Evolutionary conservation across 1,139 yeast genomes (phyloP).

Genomic region (Meyerozyma elateridarum): DNA sequence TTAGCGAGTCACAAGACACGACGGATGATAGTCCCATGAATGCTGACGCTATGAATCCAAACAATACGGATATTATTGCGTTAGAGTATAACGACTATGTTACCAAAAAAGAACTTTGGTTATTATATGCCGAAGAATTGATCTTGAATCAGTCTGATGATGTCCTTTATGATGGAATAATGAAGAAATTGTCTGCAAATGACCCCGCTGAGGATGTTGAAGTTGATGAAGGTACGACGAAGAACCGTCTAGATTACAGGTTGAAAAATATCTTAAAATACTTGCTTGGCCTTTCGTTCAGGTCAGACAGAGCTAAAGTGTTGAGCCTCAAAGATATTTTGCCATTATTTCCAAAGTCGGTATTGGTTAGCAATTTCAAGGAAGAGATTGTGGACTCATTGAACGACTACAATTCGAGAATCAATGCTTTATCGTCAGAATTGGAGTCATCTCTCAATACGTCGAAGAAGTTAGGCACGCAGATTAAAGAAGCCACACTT

Average conservation of each 20-base stretch:
- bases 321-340: slow-evolving; percentile 76
- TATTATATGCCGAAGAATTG: slow-evolving; percentile 1
- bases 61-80: slow-evolving; percentile 1
- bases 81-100: slow-evolving; percentile 1
- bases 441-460: slow-evolving; percentile 72
- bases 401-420: slow-evolving; percentile 64
- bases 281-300: slow-evolving; percentile 41
- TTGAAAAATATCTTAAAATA: slow-evolving; percentile 29
- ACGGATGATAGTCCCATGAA: no score
- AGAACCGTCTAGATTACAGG: slow-evolving; percentile 10
- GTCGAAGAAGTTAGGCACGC: slow-evolving; percentile 56
- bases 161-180: neutral
- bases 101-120: slow-evolving; percentile 1
- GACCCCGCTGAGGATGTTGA: neutral
- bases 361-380: slow-evolving; percentile 77
- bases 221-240: no score
- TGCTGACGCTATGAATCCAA: no score
- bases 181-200: neutral
- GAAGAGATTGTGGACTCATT: slow-evolving; percentile 77
- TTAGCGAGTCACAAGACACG: slow-evolving; percentile 1
- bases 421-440: slow-evolving; percentile 61
- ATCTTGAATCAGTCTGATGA: neutral
- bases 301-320: slow-evolving; percentile 12
- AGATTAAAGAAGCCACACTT: slow-evolving; percentile 48
- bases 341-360: slow-evolving; percentile 79